Base-by-base conservation (phyloP, 208 protist species). In the Zelonia costaricensis region DNA sequence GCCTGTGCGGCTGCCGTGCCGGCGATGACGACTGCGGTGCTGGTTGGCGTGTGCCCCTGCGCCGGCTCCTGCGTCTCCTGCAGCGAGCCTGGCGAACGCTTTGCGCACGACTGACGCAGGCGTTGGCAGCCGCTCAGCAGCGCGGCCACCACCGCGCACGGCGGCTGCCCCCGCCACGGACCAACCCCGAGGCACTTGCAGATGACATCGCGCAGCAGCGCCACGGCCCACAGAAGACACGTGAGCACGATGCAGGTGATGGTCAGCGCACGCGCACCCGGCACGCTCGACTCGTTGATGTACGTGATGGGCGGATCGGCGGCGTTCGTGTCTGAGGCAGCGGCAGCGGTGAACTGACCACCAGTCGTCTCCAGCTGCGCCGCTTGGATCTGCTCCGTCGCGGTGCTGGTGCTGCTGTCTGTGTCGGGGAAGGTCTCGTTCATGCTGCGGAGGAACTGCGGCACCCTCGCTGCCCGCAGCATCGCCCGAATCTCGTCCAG, bases 361-460 rank as follows among this genome's bases (percentile, higher is more conserved):
- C 10, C 28, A 18, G 10, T 16, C 9, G 35, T 16, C 23, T 18
- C 36, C 52, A 20, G 10, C 52, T 25, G 20, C 15, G 20, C 23
- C 27, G 22, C 15, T 28, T 46, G 22, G 18, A 25, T 16, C 42
- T 46, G 33, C 22, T 49, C 25, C 30, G 36, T 42, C 10, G 36
- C 36, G 15, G 36, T 15, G 36, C 10, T 15, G 36, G 15, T 15
- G 15, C 9, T 48, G 45, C 20, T 15, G 46, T 63, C 57, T 28
- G 51, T 33, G 2, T 51, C 39, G n/a, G 15, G 31, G 31, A 62
- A 59, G 16, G 56, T 27, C 28, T 55, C 22, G 39, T 71, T 56
- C 65, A 71, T 71, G 13, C 48, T 63, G 36, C 53, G 45, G 55
- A 71, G 51, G 13, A 71, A 71, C 56, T 71, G 42, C 18, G 65